Evolutionary conservation across 163 green algal genomes (phyloP).

Genomic region (Scenedesmus sp.): DNA sequence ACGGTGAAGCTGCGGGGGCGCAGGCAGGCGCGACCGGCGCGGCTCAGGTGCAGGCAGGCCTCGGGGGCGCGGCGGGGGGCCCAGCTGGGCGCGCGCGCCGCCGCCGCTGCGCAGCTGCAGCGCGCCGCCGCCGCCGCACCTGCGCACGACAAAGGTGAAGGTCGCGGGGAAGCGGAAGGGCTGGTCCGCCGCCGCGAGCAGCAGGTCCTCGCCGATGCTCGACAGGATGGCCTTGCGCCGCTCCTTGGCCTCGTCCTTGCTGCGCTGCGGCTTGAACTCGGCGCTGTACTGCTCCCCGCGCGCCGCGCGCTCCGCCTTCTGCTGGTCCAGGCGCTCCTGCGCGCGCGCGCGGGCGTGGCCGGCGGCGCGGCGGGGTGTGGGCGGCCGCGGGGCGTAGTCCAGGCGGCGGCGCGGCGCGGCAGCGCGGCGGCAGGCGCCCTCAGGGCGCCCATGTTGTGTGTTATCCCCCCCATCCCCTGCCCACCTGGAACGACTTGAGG

Average conservation of each 20-base stretch:
- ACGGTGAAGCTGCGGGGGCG: too few species aligned
- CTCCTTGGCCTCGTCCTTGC: slow-evolving; percentile 90
- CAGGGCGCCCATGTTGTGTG: background rate
- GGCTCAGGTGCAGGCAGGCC: too few species aligned
- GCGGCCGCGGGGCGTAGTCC: too few species aligned
- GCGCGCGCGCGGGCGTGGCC: too few species aligned
- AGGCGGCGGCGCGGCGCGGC: too few species aligned
- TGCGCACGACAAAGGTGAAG: slow-evolving; percentile 97
- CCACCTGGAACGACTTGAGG: slow-evolving; percentile 85
- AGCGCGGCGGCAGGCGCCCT: background rate
- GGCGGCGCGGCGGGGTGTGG: too few species aligned
- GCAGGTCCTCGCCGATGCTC: slow-evolving; percentile 83
- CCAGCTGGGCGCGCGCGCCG: too few species aligned
- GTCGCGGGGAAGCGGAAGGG: slow-evolving; percentile 95
- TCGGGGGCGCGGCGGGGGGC: too few species aligned
- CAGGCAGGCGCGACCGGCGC: too few species aligned
- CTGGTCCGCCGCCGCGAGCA: slow-evolving; percentile 96
- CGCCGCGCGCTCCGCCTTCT: slow-evolving; percentile 66
- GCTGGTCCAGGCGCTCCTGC: slow-evolving; percentile 77
- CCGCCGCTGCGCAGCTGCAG: too few species aligned
- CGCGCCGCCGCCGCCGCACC: too few species aligned
- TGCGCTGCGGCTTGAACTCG: slow-evolving; percentile 84
- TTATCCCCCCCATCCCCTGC: background rate
- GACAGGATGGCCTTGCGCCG: slow-evolving; percentile 91
- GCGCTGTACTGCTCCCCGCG: slow-evolving; percentile 73